phyloP scores from a whole-genome alignment of 2,329 filamentous ascomycete species.

The Phialophora tarda region DNA sequence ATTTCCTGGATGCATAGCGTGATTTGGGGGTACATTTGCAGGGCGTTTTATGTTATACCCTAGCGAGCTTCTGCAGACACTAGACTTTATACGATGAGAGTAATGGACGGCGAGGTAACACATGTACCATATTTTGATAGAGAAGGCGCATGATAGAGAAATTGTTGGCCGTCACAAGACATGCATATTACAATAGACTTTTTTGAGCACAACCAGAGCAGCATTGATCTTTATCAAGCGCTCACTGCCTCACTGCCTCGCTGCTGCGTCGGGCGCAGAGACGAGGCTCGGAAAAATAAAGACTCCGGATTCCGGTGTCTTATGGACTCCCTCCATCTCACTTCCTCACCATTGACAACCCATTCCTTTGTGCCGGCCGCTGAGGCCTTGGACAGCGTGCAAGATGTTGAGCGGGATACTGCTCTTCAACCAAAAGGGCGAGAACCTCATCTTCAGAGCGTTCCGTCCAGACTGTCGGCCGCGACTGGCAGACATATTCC shows the following conservation, averaged over 20 bases:
- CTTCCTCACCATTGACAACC: conserved; percentile 4
- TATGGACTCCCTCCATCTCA: conserved; percentile 7
- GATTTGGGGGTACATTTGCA: neutral
- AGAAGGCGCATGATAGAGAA: neutral
- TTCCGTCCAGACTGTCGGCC: conserved; percentile 99
- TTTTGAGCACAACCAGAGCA: neutral
- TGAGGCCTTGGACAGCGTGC: conserved; percentile 23
- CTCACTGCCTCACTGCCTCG: neutral
- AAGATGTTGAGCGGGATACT: conserved; percentile 94
- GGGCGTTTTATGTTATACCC: neutral
- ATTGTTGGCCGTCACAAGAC: neutral
- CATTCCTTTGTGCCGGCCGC: conserved; percentile 18
- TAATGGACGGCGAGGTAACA: neutral
- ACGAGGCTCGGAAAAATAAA: neutral
- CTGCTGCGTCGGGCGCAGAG: neutral
- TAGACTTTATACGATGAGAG: neutral
- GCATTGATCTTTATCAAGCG: neutral
- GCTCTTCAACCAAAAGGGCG: conserved; percentile 99
- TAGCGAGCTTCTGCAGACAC: neutral
- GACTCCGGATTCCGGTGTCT: neutral
- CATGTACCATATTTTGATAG: neutral
- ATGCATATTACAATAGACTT: neutral
- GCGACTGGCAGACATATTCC: conserved; percentile 96
- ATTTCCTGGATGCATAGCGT: neutral
- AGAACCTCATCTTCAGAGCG: conserved; percentile 98